Evolutionary conservation across 257 asterid species (phyloP), one percentile per base, ranked within the genome.

Genomic region (Nicotiana tomentosiformis): DNA sequence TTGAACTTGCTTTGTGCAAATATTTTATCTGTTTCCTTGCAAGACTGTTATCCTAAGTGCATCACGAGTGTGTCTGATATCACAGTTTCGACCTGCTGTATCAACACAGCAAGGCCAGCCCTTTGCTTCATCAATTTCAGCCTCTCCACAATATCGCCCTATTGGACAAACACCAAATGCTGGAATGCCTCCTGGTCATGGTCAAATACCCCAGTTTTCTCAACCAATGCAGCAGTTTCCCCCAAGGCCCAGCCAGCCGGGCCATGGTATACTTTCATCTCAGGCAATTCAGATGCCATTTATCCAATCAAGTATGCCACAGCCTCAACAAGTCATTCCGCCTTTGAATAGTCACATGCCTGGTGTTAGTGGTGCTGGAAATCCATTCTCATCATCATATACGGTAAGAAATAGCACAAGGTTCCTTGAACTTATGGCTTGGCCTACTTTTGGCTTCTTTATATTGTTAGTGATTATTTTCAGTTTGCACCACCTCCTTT

Each of bases 181-280:
- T 61, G 94, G 95, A 78, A 86, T 89, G 87, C 90, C 86, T 77
- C 92, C 88, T 76, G 91, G 93, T 82, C 97, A 91, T 88, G 87
- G 83, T 87, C 97, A 93, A 66, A 89, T 77, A 11, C 91, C 89
- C 78, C 97, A 86, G 82, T 94, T 87, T 90, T 90, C 98, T 83
- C 98, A 94, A 86, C 87, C 90, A 77, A 87, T 87, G 90, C 98
- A 87, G 81, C 97, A 92, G 80, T 94, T 89, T 88, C 85, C 90
- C 87, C 88, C 83, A 33, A 88, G 91, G 49, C 91, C 92, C 49
- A 37, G 86, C 58, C 98, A 91, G 86, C 86, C 91, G 68, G 94
- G 93, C 64, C 91, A 84, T 80, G 88, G 81, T 77, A 84, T 88
- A 53, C 94, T 90, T 72, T 78, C 94, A 65, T 88, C 93, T 23